These are phyloP conservation scores for Calvatia gigantea DNA, from an alignment of 768 basidiomycete species.

Conservation along the genomic window DNA sequence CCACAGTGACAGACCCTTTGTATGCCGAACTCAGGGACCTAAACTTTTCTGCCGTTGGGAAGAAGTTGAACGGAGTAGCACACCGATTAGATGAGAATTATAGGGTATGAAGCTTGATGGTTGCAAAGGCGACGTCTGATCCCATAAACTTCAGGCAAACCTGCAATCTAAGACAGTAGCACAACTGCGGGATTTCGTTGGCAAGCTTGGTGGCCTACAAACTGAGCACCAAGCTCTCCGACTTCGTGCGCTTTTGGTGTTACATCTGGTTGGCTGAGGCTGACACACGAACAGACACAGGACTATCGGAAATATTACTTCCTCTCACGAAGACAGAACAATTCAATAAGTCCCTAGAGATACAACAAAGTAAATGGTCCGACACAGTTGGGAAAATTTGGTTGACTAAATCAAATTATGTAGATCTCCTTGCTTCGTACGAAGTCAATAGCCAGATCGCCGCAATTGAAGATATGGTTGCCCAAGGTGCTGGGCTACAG, in stretches of 20 bases:
- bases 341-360: slow-evolving; percentile 90
- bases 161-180: slow-evolving; percentile 87
- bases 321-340: slow-evolving; percentile 80
- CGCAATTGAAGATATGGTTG: slow-evolving; percentile 89
- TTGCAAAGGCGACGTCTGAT: slow-evolving; percentile 5
- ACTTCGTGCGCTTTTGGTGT: slow-evolving; percentile 61
- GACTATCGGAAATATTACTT: slow-evolving; percentile 87
- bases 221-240: slow-evolving; percentile 86
- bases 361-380: slow-evolving; percentile 80
- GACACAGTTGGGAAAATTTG: neutral
- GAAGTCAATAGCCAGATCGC: slow-evolving; percentile 74
- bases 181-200: slow-evolving; percentile 93
- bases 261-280: neutral
- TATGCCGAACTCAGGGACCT: slow-evolving; percentile 82
- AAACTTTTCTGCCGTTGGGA: slow-evolving; percentile 90
- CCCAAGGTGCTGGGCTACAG: slow-evolving; percentile 81
- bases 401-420: slow-evolving; percentile 1
- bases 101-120: slow-evolving; percentile 48
- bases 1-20: slow-evolving; percentile 74
- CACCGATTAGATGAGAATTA: slow-evolving; percentile 88
- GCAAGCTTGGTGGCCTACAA: slow-evolving; percentile 89
- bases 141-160: slow-evolving; percentile 49
- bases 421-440: slow-evolving; percentile 94
- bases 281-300: slow-evolving; percentile 64
- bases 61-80: slow-evolving; percentile 76